phyloP scores from a whole-genome alignment of 495 filamentous ascomycete species.

The Xylaria sp. region DNA sequence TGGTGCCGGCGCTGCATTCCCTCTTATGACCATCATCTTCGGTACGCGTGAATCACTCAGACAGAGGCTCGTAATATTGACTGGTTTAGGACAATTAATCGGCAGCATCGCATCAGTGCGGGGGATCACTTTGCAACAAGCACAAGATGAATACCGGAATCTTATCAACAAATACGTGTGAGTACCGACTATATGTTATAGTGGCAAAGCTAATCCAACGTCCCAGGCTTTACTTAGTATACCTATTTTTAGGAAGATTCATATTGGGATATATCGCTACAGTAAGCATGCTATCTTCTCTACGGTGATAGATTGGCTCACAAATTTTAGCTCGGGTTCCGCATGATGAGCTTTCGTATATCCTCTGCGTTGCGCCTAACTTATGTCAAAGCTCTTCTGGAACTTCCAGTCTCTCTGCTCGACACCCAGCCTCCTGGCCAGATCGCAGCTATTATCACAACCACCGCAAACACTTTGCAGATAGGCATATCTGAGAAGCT shows the following conservation, averaged over 20 bases:
- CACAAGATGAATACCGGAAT: constrained; percentile 30
- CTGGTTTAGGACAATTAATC: constrained; percentile 48
- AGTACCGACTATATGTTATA: constrained; percentile 11
- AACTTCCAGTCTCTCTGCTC: constrained; percentile 59
- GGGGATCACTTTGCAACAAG: constrained; percentile 24
- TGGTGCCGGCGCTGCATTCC: constrained; percentile 57
- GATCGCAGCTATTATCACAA: constrained; percentile 67
- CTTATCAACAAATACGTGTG: constrained; percentile 40
- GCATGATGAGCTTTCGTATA: constrained; percentile 60
- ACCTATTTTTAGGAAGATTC: constrained; percentile 68
- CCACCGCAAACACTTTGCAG: constrained; percentile 68
- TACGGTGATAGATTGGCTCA: constrained; percentile 18
- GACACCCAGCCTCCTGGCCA: constrained; percentile 61
- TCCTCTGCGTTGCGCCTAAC: constrained; percentile 60
- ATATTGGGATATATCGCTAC: constrained; percentile 62
- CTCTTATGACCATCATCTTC: constrained; percentile 57
- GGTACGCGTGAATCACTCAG: constrained; percentile 40
- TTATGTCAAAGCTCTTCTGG: constrained; percentile 60
- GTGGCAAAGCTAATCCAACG: background rate
- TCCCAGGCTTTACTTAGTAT: constrained; percentile 62
- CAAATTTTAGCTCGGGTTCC: constrained; percentile 56
- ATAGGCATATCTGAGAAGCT: constrained; percentile 71
- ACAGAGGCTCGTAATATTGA: constrained; percentile 18
- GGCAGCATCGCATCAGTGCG: constrained; percentile 38
- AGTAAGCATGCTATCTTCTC: constrained; percentile 43